Evolutionary conservation across 352 stramenopile genomes (phyloP), one percentile per base, ranked within the genome.

Genomic region (Phytophthora vignae): DNA sequence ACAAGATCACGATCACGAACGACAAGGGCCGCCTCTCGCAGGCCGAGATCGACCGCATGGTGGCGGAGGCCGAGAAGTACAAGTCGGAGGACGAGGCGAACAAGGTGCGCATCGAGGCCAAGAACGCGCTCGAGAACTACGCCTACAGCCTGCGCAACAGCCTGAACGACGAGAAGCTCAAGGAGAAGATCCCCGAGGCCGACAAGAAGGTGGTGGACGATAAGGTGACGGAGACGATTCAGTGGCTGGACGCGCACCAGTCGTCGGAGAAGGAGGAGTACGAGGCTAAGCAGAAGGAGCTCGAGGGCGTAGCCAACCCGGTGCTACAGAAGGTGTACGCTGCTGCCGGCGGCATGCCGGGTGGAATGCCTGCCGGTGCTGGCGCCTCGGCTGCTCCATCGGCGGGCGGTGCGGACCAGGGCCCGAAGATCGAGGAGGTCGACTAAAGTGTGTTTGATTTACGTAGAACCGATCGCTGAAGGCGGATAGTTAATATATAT

Each of bases 1-100:
- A 92, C 69, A 98, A 99, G 88, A 99, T 99, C 76, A 99, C 97
- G 55, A 99, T 99, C 74, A 99, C 97, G 33, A 97, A 97, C 64
- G 98, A 99, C 75, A 99, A 99, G 87, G 97, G 97, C 63, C 94
- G 97, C 74, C 85, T 99, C 15, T 98, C 88, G 48, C 88, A 99
- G 71, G 97, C 98, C 44, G 98, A 99, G 61, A 99, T 99, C 74
- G 94, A 99, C 77, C 90, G 97, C 64, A 99, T 99, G 98, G 96
- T 99, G 10, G 66, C 84, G 21, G 97, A 99, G 77, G 97, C 97
- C 21, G 97, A 99, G 79, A 90, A 98, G 82, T 99, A 98, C 84
- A 98, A 98, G 64, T 97, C 99, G 58, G 91, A 99, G 74, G 98
- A 99, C 71, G 97, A 98, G 77, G 88, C 91, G 27, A 94, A 98